Base-by-base conservation (phyloP, 2,329 filamentous ascomycete species). In the Phialophora expanda region DNA sequence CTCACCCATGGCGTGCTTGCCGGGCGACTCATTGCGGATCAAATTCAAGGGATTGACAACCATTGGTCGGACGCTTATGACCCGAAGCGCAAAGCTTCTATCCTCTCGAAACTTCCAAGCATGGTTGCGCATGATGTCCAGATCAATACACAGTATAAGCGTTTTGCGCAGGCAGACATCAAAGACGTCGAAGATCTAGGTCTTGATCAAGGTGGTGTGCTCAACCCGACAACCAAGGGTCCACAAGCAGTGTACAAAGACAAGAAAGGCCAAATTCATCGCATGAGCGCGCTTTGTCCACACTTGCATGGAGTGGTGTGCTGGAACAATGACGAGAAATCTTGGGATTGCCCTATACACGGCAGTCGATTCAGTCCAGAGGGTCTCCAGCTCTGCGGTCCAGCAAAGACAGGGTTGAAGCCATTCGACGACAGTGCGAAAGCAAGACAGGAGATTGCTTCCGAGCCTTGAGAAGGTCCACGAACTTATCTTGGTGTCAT, bases 211-310 rank as follows among this genome's bases (percentile, higher is more conserved):
- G 85, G 84, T 1, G 85, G 82, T 0, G 83, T 87, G 5, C 70
- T 87, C 65, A 85, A 86, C 68, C 55, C 65, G 8, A 78, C 69
- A 22, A 74, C 76, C 0, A 75, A 74, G n/a, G 82, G 79, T 66
- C 84, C 84, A 0, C 68, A 85, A 8, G 85, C 84, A 0, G 80
- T 86, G 0, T 87, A 86, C 75, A 86, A 85, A 71, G 83, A 86
- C 65, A 83, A 85, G 5, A 74, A 81, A 0, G 84, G 84, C 0
- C 78, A 83, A 30, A 77, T 85, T 1, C 79, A 79, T 34, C 80
- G 80, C 69, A 82, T 84, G 73, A 85, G 81, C 53, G 85, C 84
- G 0, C 62, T 87, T 0, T 87, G 85, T 68, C 84, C 85, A 5
- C 84, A 87, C 70, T 67, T 87, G 74, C 80, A 84, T 64, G 85